Evolutionary conservation across 2,329 filamentous ascomycete species (phyloP).

Genomic region (Macrophomina tecta): DNA sequence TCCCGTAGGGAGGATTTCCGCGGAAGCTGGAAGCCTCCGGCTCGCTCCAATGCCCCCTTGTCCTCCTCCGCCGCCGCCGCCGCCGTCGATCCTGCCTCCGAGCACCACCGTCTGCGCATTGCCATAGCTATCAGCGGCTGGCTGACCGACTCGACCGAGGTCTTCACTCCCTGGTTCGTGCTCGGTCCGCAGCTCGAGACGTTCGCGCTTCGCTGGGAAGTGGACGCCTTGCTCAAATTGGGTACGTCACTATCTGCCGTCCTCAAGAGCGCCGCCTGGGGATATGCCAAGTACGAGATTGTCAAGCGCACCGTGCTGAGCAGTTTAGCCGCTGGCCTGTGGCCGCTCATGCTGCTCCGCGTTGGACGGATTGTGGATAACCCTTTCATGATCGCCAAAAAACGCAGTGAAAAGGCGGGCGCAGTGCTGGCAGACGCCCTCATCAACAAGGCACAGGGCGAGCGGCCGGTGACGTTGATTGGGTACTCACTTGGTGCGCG

Average conservation of each 20-base stretch:
- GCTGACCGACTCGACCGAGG: constrained; percentile 73
- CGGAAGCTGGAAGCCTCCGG: constrained; percentile 10
- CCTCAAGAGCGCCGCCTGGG: constrained; percentile 82
- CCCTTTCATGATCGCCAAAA: constrained; percentile 78
- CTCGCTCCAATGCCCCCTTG: not conserved
- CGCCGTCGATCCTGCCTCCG: constrained; percentile 32
- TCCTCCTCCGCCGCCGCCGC: constrained; percentile 43
- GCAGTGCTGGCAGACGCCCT: constrained; percentile 80
- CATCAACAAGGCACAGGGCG: constrained; percentile 81
- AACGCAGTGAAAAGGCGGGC: constrained; percentile 80
- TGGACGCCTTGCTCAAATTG: constrained; percentile 76
- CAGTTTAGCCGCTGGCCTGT: constrained; percentile 54
- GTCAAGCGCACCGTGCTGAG: constrained; percentile 65
- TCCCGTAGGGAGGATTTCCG: constrained; percentile 49
- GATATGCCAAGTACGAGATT: constrained; percentile 74
- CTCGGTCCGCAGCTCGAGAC: constrained; percentile 76
- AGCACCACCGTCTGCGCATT: constrained; percentile 65
- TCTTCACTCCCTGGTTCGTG: constrained; percentile 78
- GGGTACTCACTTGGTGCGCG: constrained; percentile 83
- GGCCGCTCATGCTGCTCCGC: constrained; percentile 56
- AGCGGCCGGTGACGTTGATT: constrained; percentile 78
- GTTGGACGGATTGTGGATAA: constrained; percentile 72
- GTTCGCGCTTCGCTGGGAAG: constrained; percentile 85
- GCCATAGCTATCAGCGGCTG: constrained; percentile 84
- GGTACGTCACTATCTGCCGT: constrained; percentile 79